phyloP scores from a whole-genome alignment of 768 basidiomycete genomes.

The Termitomyces sp. region DNA sequence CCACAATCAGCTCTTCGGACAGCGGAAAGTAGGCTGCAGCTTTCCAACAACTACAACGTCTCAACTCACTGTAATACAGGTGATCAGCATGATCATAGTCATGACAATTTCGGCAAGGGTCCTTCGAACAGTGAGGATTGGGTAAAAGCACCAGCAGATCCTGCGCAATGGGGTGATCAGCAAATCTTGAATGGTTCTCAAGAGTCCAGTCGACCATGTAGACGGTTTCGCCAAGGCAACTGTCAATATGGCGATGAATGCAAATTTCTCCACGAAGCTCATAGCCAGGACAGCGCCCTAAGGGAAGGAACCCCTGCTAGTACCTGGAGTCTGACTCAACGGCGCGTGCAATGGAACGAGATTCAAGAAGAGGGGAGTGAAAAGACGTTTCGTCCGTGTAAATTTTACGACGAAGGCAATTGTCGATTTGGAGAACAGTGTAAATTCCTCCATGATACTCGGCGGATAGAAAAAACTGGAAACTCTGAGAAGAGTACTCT shows the following conservation, averaged over 20 bases:
- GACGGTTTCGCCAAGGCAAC: slow-evolving; percentile 1
- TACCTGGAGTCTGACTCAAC: background rate
- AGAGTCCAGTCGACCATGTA: background rate
- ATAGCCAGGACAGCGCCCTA: background rate
- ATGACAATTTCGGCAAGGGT: background rate
- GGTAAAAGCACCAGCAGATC: background rate
- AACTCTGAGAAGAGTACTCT: background rate
- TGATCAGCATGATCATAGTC: slow-evolving; percentile 7
- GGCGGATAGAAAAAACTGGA: background rate
- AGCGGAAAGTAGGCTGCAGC: background rate
- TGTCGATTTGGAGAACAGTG: slow-evolving; percentile 5
- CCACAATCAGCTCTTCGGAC: background rate
- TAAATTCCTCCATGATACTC: slow-evolving; percentile 4
- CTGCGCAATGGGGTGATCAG: background rate
- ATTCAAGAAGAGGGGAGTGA: background rate
- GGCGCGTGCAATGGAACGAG: background rate
- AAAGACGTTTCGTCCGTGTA: slow-evolving; percentile 1
- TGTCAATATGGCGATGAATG: slow-evolving; percentile 5
- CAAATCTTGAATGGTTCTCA: background rate
- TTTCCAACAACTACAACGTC: slow-evolving; percentile 18
- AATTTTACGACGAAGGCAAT: background rate
- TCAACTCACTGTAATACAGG: slow-evolving; percentile 10
- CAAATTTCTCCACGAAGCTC: slow-evolving; percentile 2
- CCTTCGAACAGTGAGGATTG: background rate
- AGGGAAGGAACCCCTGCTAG: background rate